Percentiles rank a stretch among this genome's conserved stretches.
Conservation (phyloP, 805 yeast genomes). For the Hemisphaericaspora nanyangensis region DNA sequence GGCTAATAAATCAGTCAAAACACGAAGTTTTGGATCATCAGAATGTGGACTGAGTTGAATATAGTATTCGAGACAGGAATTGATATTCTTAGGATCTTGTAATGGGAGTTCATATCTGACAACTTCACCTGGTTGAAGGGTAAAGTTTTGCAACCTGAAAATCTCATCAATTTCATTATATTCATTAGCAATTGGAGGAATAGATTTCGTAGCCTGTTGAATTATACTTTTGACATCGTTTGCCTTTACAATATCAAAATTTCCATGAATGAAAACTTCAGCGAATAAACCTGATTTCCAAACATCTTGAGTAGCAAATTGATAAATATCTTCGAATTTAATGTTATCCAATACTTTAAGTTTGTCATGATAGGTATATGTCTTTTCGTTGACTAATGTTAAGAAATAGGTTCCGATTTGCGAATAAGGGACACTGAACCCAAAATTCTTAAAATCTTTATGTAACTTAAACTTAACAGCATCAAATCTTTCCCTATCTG, state of each 20-base stretch:
- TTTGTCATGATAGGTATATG: conserved; percentile 65
- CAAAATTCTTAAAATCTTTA: conserved; percentile 65
- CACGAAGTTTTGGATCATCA: conserved; percentile 32
- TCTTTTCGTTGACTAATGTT: conserved; percentile 64
- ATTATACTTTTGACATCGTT: conserved; percentile 43
- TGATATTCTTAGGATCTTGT: conserved; percentile 67
- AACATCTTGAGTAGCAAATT: conserved; percentile 42
- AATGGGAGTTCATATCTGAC: conserved; percentile 47
- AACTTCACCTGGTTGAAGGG: conserved; percentile 22
- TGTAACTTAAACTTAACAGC: conserved; percentile 59
- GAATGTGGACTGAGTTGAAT: conserved; percentile 56
- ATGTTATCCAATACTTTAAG: conserved; percentile 42
- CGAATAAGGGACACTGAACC: conserved; percentile 70
- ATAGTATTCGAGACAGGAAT: conserved; percentile 79
- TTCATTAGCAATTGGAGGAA: conserved; percentile 29
- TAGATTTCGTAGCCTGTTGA: conserved; percentile 25
- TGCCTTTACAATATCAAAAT: conserved; percentile 54
- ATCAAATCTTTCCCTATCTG: conserved; percentile 58
- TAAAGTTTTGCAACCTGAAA: conserved; percentile 32
- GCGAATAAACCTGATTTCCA: conserved; percentile 57
- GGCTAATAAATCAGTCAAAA: conserved; percentile 58
- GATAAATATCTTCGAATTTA: conserved; percentile 45
- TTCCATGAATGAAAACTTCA: conserved; percentile 79
- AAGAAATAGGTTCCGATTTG: conserved; percentile 67
- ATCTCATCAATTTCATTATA: conserved; percentile 20